Evolutionary conservation across 2,329 filamentous ascomycete species (phyloP).

Genomic region (Ceratocystis lukuohia): DNA sequence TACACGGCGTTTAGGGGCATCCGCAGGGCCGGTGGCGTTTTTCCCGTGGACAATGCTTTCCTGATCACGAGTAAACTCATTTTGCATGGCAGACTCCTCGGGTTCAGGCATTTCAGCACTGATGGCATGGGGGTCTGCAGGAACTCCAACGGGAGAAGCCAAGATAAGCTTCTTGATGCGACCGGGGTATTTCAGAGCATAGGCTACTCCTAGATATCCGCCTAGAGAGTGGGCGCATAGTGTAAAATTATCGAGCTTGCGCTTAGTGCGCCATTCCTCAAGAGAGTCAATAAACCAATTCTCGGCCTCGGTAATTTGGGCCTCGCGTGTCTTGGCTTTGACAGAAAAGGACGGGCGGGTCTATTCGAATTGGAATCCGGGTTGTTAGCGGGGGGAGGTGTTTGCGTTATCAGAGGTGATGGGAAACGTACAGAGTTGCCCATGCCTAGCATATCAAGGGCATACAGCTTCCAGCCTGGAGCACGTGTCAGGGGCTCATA

Average conservation of each 20-base stretch:
- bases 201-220: conserved; percentile 88
- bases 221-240: conserved; percentile 86
- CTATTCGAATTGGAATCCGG: not conserved
- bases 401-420: not conserved
- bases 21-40: conserved; percentile 23
- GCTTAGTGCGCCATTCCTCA: conserved; percentile 85
- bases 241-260: conserved; percentile 85
- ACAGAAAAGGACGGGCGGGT: conserved; percentile 74
- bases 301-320: conserved; percentile 78
- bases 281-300: conserved; percentile 92
- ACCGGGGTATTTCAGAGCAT: conserved; percentile 91
- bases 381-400: not conserved
- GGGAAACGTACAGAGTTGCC: conserved; percentile 50
- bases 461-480: conserved; percentile 76
- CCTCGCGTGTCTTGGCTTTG: conserved; percentile 63
- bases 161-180: conserved; percentile 91
- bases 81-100: conserved; percentile 54
- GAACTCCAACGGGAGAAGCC: conserved; percentile 85
- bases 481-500: conserved; percentile 74
- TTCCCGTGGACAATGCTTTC: conserved; percentile 32
- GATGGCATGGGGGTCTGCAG: conserved; percentile 84
- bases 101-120: conserved; percentile 68
- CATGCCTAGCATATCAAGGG: conserved; percentile 92
- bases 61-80: conserved; percentile 70
- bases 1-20: conserved; percentile 40